Evolutionary conservation across 306 rosid genomes (phyloP).

Genomic region (Dalbergia cultrata): DNA sequence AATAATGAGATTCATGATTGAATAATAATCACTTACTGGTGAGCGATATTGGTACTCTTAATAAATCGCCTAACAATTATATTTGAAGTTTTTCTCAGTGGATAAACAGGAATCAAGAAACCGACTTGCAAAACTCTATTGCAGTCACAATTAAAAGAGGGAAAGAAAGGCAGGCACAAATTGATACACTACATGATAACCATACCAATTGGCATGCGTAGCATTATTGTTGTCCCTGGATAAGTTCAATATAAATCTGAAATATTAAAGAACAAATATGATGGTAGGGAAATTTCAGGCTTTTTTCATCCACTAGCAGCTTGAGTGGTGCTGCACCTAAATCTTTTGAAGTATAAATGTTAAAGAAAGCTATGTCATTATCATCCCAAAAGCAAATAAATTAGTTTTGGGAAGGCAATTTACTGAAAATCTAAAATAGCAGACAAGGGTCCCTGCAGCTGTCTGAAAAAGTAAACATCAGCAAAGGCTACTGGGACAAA

Average conservation of each 20-base stretch:
- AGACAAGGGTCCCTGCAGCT: constrained; percentile 84
- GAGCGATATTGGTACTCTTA: no score
- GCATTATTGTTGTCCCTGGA: constrained; percentile 50
- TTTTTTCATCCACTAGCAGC: constrained; percentile 70
- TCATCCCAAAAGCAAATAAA: constrained; percentile 56
- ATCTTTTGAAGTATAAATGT: constrained; percentile 40
- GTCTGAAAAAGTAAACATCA: constrained; percentile 78
- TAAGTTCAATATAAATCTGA: constrained; percentile 40
- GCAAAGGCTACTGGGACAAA: constrained; percentile 69
- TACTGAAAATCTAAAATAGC: constrained; percentile 43
- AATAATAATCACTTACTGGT: no score
- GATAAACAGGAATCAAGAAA: neutral
- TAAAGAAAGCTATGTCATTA: constrained; percentile 51
- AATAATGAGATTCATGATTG: no score
- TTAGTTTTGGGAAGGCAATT: constrained; percentile 44
- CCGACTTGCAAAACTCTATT: neutral
- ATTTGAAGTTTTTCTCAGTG: no score
- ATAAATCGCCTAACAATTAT: no score
- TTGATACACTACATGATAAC: constrained; percentile 42
- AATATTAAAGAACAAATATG: constrained; percentile 48
- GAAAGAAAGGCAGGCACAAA: constrained; percentile 37
- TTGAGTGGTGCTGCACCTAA: constrained; percentile 59
- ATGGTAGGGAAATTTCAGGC: constrained; percentile 54
- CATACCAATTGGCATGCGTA: constrained; percentile 28
- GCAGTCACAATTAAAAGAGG: constrained; percentile 36